Evolutionary conservation across 768 basidiomycete genomes (phyloP).

Genomic region (Boletellus emodensis): DNA sequence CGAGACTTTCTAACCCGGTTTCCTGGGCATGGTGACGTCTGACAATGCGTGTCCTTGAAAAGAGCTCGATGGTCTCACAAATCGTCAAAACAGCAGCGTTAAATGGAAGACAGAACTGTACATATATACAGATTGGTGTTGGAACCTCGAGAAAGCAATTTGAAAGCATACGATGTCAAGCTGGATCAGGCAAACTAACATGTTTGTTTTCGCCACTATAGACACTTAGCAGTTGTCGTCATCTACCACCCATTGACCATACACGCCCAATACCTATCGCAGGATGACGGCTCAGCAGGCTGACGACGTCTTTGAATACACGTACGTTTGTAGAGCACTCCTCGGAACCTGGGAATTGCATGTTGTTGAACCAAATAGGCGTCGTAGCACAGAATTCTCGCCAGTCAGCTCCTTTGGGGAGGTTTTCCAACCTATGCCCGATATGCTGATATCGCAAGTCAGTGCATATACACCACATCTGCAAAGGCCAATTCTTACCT

Average conservation of each 20-base stretch:
- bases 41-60: too few relatives aligned
- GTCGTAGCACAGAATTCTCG: constrained; percentile 35
- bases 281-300: too few relatives aligned
- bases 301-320: background rate
- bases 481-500: constrained; percentile 5
- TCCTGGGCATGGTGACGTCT: too few relatives aligned
- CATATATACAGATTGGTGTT: too few relatives aligned
- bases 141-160: too few relatives aligned
- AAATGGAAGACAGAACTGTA: too few relatives aligned
- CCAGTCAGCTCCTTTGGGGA: constrained; percentile 28
- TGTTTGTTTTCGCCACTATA: background rate
- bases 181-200: too few relatives aligned
- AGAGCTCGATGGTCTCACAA: too few relatives aligned
- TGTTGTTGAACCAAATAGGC: constrained; percentile 19
- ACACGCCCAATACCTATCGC: too few relatives aligned
- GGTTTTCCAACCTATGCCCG: constrained; percentile 24
- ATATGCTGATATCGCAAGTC: constrained; percentile 17
- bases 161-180: too few relatives aligned
- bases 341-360: constrained; percentile 21
- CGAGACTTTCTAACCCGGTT: too few relatives aligned
- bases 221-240: constrained; percentile 14
- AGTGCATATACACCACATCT: background rate
- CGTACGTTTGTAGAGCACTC: constrained; percentile 15
- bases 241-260: constrained; percentile 3
- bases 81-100: too few relatives aligned